Conservation (phyloP, 2,329 filamentous ascomycete genomes). For the Hymenoscyphus salicellus region DNA sequence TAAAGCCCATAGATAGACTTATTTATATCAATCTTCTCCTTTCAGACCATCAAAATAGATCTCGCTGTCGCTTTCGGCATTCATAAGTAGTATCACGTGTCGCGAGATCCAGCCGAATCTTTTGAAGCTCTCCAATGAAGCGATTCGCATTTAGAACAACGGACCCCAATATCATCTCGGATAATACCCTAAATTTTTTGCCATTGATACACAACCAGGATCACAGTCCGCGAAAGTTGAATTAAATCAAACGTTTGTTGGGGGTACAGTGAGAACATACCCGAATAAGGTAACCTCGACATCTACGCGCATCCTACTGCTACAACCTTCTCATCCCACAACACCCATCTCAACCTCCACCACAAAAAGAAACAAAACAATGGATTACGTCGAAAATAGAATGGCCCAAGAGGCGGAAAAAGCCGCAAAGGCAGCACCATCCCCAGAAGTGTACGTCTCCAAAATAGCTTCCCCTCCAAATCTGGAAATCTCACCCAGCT, state of each 20-base stretch:
- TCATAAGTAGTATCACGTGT: neutral
- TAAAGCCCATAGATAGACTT: neutral
- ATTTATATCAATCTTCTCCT: neutral
- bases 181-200: neutral
- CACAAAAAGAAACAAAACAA: conserved; percentile 11
- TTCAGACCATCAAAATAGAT: neutral
- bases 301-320: neutral
- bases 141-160: neutral
- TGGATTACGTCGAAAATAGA: conserved; percentile 38
- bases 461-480: conserved; percentile 7
- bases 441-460: conserved; percentile 33
- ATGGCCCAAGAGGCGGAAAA: conserved; percentile 36
- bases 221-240: neutral
- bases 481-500: neutral
- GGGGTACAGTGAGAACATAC: neutral
- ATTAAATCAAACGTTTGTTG: neutral
- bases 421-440: conserved; percentile 28
- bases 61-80: neutral
- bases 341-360: neutral
- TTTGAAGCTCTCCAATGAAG: neutral
- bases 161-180: conserved; percentile 1
- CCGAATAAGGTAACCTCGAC: conserved; percentile 1
- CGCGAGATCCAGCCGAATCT: neutral
- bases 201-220: neutral
- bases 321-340: neutral